Base-by-base conservation (phyloP, 1,284 basidiomycete genomes). In the Tilletiaria anomala region DNA sequence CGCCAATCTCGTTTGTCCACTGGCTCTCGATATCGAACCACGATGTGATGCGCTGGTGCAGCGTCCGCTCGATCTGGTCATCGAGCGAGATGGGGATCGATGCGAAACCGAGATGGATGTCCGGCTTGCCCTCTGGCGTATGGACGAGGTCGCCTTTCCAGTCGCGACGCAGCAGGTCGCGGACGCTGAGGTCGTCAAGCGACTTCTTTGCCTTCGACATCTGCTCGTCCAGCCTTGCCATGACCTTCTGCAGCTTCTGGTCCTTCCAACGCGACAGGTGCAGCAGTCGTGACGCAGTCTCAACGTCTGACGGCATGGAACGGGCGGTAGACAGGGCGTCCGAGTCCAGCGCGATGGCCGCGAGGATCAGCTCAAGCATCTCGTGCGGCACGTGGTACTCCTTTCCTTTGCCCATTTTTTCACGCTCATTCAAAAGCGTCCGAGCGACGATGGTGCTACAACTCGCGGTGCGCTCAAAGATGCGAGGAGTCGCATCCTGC, bases 121-220 rank as follows among this genome's bases (percentile, higher is more conserved):
- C 37, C 4, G 65, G 63, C 23, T 56, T 56, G n/a, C 42, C 43
- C 2, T 40, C 40, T 21, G 45, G 31, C 12, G 67, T 69, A 5
- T 29, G 23, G 1, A 67, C 55, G 23, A 42, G 20, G 31, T 49
- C 37, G 20, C 26, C 26, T 43, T 69, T 69, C 65, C 65, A 68
- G 43, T 69, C 68, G 4, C 68, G 44, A 6, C 68, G 53, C 3
- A 69, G 43, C 34, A 69, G 44, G 38, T 56, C 58, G 5, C 68
- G 44, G 4, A 69, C 37, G 31, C 54, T 54, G 11, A 69, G 52
- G 11, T 43, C 49, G 6, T 54, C 54, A 4, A 69, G 48, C n/a
- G 56, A 54, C n/a, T 54, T 54, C 37, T 65, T 56, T 18, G 66
- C 61, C 16, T 44, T 44, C 15, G 47, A 47, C 22, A 69, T 43